Base-by-base conservation (phyloP, 1,284 basidiomycete genomes). In the Wolfiporia cocos region DNA sequence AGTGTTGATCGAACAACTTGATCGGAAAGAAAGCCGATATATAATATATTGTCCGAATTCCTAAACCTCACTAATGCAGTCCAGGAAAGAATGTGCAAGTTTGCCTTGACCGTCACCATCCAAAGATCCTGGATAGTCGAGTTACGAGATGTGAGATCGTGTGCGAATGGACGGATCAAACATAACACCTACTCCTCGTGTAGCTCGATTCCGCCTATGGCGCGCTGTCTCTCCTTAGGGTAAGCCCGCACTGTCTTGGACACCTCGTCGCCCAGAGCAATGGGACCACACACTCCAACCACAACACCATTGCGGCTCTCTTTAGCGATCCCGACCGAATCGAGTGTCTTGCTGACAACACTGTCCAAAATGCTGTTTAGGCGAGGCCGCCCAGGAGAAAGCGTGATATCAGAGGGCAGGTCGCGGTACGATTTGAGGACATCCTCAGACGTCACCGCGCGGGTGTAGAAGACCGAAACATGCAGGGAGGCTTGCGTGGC, bases 201-300 rank as follows among this genome's bases (percentile, higher is more conserved):
- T 9, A 85, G 54, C 58, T 87, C 80, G 31, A 88, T 70, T 5
- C 85, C 85, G 14, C 85, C 83, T 15, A 83, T 70, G 11, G 74
- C 70, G 50, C 70, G 70, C 55, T 76, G 69, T 49, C 71, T 62
- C 20, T 62, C 48, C 5, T 64, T 58, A 43, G 76, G 74, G 29
- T 83, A 62, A 5, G 51, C 56, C 5, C 68, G 62, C 41, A 83
- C 75, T 0, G 72, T 71, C 42, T 59, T 62, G 12, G 65, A 65
- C 10, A 81, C 76, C 37, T 77, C 72, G 38, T 74, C 73, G 2
- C 70, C 71, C 38, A 88, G 63, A 15, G 66, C 66, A 1, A 56
- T 47, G 0, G 86, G 85, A 0, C 85, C 86, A 56, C 85, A 88
- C 18, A 79, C 75, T 22, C 70, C 78, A 2, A 88, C 73, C 10